Evolutionary conservation across 768 basidiomycete species (phyloP), one percentile per base, ranked within the genome.

Genomic region (Mycena alexandri): DNA sequence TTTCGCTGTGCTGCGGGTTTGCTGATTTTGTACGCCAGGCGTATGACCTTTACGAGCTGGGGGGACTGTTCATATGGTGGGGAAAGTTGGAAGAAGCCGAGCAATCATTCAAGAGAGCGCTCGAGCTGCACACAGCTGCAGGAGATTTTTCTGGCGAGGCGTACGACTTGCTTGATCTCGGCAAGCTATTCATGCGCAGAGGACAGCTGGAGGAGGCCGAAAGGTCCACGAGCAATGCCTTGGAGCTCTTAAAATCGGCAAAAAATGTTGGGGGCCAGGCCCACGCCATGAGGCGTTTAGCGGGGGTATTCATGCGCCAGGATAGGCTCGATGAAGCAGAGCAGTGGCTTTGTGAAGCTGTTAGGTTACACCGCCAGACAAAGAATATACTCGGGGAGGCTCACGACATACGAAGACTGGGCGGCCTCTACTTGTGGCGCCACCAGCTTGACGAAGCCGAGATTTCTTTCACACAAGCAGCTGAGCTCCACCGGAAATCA

Each of bases 261-360:
- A 51, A 64, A 9, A 43, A 68, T 63, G 61, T 67, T n/a, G 33
- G 58, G 2, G 72, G 70, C 0, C 47, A 72, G 46, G 74, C 62
- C 33, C 57, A 71, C 46, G 71, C 68, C 10, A 17, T 67, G 41
- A 52, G 48, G 14, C 48, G 65, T 14, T 63, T 73, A 10, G 74
- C 68, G 44, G 64, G 66, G 3, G 65, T 73, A 1, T 71, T 70
- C 52, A 47, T 73, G 55, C 65, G 63, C 33, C 69, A 68, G 42
- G 58, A 68, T 17, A 48, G 71, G 48, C 56, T 73, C 36, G 67
- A 69, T 10, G 71, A 71, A 51, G 74, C 74, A 1, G 69, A 75
- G 48, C 24, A 56, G 55, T 60, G 66, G 14, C 61, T 72, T 13
- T 58, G 55, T 42, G 65, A 46, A 19, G 72, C 74, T 21, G 56